Percentiles rank a stretch among this genome's conserved stretches.
Evolutionary conservation across 2,329 filamentous ascomycete species (phyloP).

Genomic region (Sporothrix curviconia): DNA sequence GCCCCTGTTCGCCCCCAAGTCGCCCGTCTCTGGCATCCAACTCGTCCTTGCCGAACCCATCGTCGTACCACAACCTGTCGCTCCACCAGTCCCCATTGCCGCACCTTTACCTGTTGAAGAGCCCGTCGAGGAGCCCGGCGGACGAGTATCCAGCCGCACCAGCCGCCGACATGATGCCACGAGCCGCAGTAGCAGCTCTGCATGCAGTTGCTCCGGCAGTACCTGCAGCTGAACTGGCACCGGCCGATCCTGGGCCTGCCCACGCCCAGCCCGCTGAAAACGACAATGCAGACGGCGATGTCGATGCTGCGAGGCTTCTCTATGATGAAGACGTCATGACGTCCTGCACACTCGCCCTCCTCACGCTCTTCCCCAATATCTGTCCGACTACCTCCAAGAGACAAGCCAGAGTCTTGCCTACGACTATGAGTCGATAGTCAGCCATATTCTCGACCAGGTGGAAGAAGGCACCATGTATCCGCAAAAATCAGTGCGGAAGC

Average conservation of each 20-base stretch:
- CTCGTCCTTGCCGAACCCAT: not conserved
- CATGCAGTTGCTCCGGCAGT: not conserved
- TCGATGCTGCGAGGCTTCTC: not conserved
- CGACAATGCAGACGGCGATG: not conserved
- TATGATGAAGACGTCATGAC: conserved; percentile 4
- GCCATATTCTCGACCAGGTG: conserved; percentile 33
- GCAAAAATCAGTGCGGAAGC: conserved; percentile 30
- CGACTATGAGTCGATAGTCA: conserved; percentile 29
- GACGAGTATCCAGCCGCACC: no score
- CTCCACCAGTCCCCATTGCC: not conserved
- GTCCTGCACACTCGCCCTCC: conserved; percentile 27
- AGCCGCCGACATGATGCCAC: not conserved
- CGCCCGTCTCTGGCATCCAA: not conserved
- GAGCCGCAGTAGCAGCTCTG: not conserved
- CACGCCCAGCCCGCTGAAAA: not conserved
- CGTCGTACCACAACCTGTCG: not conserved
- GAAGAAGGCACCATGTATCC: conserved; percentile 36
- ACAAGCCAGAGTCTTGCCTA: conserved; percentile 25
- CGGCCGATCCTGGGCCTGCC: not conserved
- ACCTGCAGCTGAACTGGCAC: not conserved
- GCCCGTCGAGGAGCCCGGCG: not conserved
- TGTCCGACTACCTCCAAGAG: conserved; percentile 32
- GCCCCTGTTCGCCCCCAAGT: not conserved
- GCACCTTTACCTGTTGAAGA: not conserved
- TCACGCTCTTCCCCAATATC: conserved; percentile 40